These are phyloP conservation scores for Colletotrichum kahawae DNA, from an alignment of 2,329 filamentous ascomycete genomes.

Conservation along the genomic window DNA sequence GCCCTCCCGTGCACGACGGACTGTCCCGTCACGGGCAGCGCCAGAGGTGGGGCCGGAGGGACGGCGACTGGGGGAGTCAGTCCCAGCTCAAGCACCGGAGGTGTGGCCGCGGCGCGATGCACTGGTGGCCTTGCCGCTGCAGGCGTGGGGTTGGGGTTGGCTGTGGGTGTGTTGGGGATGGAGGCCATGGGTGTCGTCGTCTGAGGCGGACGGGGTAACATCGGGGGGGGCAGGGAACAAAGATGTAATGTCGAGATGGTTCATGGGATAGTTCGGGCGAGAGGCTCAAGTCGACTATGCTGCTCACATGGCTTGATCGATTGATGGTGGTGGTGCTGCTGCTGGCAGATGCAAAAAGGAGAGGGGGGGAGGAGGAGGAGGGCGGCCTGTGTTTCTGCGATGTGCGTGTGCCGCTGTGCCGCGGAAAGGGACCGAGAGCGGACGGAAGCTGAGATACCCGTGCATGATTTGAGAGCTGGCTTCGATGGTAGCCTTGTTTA, in stretches of 20 bases:
- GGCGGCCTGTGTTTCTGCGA: background rate
- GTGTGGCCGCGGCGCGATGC: constrained; percentile 10
- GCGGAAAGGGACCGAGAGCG: background rate
- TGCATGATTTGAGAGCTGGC: background rate
- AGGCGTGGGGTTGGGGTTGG: constrained; percentile 12
- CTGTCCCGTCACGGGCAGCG: constrained; percentile 37
- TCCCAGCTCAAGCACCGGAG: constrained; percentile 6
- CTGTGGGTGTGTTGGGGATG: constrained; percentile 1
- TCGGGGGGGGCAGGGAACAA: background rate
- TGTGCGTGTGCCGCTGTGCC: background rate
- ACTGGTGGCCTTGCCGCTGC: background rate
- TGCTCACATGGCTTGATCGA: background rate
- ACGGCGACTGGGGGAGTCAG: constrained; percentile 5
- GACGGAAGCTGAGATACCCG: constrained; percentile 19
- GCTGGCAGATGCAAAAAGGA: background rate
- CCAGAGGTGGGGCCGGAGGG: background rate
- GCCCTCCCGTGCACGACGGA: constrained; percentile 45
- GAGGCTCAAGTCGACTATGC: background rate
- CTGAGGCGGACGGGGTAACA: background rate
- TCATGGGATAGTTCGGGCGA: background rate
- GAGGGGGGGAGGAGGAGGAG: background rate
- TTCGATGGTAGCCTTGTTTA: background rate
- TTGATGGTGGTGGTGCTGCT: background rate
- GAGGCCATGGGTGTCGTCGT: background rate
- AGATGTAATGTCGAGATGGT: background rate